Percentiles rank a stretch among this genome's conserved stretches.
Evolutionary conservation across 805 yeast genomes (phyloP).

Genomic region (Peterozyma xylosa): DNA sequence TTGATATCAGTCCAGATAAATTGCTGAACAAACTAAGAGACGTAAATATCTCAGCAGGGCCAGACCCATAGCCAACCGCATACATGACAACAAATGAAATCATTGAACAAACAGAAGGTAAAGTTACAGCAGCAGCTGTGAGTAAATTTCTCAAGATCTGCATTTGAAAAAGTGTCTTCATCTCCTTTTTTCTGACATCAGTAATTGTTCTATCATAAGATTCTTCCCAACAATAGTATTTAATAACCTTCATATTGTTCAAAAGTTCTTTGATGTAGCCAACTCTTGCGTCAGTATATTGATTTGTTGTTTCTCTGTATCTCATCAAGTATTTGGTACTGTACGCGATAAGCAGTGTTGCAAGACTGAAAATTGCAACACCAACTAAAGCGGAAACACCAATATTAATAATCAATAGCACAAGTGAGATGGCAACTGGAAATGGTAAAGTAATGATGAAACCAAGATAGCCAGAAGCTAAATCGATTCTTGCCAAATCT

Average conservation of each 20-base stretch:
- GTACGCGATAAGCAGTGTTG: conserved; percentile 26
- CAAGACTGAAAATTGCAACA: conserved; percentile 30
- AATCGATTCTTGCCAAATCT: conserved; percentile 76
- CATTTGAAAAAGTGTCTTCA: conserved; percentile 31
- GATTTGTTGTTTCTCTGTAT: conserved; percentile 27
- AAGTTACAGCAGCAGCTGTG: conserved; percentile 35
- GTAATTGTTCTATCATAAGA: conserved; percentile 30
- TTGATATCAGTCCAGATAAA: conserved; percentile 35
- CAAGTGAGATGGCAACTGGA: conserved; percentile 53
- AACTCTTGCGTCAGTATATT: conserved; percentile 33
- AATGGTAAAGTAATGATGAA: conserved; percentile 57
- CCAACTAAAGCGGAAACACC: conserved; percentile 58
- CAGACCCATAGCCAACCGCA: conserved; percentile 24
- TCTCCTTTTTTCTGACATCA: conserved; percentile 29
- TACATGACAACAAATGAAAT: conserved; percentile 35
- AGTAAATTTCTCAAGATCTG: conserved; percentile 32
- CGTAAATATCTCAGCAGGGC: conserved; percentile 33
- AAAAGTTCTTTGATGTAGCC: conserved; percentile 34
- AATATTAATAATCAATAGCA: conserved; percentile 53
- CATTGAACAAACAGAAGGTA: conserved; percentile 36
- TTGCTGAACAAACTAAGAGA: conserved; percentile 33
- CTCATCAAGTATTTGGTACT: conserved; percentile 27
- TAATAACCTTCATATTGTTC: conserved; percentile 32
- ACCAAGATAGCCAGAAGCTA: conserved; percentile 61
- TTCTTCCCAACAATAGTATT: conserved; percentile 38